Conservation (phyloP, 169 alveolate species). For the Plasmodium gonderi region DNA sequence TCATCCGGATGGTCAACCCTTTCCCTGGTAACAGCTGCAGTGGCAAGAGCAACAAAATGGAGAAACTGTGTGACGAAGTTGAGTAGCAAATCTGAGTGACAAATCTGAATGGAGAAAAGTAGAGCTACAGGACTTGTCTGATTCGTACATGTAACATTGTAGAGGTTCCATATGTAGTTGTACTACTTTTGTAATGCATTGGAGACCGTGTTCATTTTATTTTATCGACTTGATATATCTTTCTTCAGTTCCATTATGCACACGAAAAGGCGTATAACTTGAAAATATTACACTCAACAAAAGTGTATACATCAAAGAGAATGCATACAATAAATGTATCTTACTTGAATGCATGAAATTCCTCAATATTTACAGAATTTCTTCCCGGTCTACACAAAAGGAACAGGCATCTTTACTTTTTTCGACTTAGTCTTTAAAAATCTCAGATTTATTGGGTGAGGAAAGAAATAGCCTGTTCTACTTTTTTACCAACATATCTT, state of each 20-base stretch:
- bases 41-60: background rate
- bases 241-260: too few species aligned
- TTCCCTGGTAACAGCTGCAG: constrained; percentile 7
- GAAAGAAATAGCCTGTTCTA: background rate
- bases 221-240: too few species aligned
- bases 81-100: too few species aligned
- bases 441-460: constrained; percentile 22
- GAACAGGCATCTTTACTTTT: background rate
- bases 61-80: too few species aligned
- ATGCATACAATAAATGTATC: background rate
- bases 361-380: constrained; percentile 5
- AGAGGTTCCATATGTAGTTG: too few species aligned
- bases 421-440: constrained; percentile 25
- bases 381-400: background rate
- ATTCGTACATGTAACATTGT: too few species aligned
- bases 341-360: background rate
- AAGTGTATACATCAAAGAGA: background rate
- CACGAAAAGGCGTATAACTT: background rate
- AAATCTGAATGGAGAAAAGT: too few species aligned
- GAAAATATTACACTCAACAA: background rate
- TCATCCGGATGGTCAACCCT: constrained; percentile 22
- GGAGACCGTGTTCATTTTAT: too few species aligned
- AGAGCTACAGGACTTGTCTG: too few species aligned
- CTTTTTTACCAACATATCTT: too few species aligned
- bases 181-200: too few species aligned